A percentile compares a stretch with the other conserved stretches of the same genome.
Conservation (phyloP, 2,329 filamentous ascomycete genomes). For the Cytospora paraplurivora region DNA sequence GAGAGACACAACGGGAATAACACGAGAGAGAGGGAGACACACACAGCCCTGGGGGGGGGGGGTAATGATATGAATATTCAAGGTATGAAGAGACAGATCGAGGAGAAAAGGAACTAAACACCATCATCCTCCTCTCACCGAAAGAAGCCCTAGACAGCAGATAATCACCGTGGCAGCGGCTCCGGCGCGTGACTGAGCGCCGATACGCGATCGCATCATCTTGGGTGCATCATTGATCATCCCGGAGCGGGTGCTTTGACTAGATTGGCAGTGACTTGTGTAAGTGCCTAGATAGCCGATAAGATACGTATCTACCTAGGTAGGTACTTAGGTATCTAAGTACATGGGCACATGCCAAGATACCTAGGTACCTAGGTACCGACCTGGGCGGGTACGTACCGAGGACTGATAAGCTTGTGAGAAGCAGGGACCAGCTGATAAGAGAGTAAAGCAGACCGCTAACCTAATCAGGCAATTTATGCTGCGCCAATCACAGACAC, state of each 20-base stretch:
- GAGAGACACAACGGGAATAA: background rate
- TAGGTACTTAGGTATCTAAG: too few species aligned
- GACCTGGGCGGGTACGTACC: too few species aligned
- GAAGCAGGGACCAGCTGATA: background rate
- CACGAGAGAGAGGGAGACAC: background rate
- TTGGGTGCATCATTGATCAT: background rate
- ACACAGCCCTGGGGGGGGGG: too few species aligned
- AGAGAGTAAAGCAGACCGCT: background rate
- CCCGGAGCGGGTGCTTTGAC: background rate
- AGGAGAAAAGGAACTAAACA: background rate
- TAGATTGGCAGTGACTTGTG: background rate
- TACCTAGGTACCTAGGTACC: too few species aligned
- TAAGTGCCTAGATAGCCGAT: background rate
- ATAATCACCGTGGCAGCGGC: background rate
- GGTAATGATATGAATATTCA: too few species aligned
- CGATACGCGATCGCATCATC: background rate
- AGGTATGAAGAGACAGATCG: too few species aligned
- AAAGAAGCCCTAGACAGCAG: background rate
- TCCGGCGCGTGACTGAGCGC: background rate
- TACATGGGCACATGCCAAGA: background rate
- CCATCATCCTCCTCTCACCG: background rate
- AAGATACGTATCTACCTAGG: too few species aligned
- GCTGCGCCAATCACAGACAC: slow-evolving; percentile 19
- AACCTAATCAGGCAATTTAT: slow-evolving; percentile 10
- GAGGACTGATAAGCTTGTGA: background rate